Evolutionary conservation across 441 rosid genomes (phyloP).

Genomic region (Populus tomentosa): DNA sequence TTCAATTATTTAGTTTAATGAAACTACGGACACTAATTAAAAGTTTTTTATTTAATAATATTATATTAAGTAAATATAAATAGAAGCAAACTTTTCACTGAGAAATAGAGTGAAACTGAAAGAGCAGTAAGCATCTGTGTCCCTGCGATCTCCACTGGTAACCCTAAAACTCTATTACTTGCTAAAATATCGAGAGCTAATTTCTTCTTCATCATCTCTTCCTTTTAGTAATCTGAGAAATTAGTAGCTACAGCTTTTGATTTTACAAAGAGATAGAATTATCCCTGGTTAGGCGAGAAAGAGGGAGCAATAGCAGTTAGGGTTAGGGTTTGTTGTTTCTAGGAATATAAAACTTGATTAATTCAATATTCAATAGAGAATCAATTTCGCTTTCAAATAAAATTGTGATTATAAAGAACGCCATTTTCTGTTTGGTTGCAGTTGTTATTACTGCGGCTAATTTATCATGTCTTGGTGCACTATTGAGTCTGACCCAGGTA

Average conservation of each 20-base stretch:
- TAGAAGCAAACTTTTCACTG: not conserved
- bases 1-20: not conserved
- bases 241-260: not conserved
- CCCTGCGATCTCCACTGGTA: not conserved
- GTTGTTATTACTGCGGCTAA: conserved; percentile 19
- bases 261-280: not conserved
- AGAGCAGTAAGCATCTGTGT: not conserved
- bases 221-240: not conserved
- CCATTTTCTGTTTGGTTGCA: not conserved
- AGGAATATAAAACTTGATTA: not conserved
- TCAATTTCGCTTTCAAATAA: not conserved
- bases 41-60: too few species aligned
- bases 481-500: conserved; percentile 97
- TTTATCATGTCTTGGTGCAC: conserved; percentile 95
- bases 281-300: not conserved
- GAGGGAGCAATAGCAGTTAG: not conserved
- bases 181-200: not conserved
- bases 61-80: too few species aligned
- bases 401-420: not conserved
- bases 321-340: not conserved
- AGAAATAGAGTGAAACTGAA: not conserved
- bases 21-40: not conserved
- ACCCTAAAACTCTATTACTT: not conserved
- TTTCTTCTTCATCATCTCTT: not conserved
- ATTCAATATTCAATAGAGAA: not conserved